Base-by-base conservation (phyloP, 2,329 filamentous ascomycete species). In the Xylariaceae sp. region DNA sequence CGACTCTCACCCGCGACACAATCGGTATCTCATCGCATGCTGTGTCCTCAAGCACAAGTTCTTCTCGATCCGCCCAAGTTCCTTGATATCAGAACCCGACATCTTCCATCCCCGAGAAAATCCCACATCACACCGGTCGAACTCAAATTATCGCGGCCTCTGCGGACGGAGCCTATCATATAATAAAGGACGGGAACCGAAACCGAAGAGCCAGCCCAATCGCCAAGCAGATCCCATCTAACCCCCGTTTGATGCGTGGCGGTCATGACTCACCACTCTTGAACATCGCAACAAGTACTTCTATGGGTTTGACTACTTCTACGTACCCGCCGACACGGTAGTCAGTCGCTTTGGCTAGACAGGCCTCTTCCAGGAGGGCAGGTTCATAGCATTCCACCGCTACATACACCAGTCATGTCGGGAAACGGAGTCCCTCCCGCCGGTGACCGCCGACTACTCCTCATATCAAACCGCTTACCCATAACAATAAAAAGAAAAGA, bases 401-500 rank as follows among this genome's bases (percentile, higher is more conserved):
- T 21, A 21, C 41, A 26, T 16, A 12, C 37, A 37, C 16, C 16
- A 12, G 13, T 22, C 39, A 67, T 67, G 65, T 44, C 61, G 19
- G 63, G 61, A 34, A 59, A 56, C 57, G 61, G 58, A 26, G 47
- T 57, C 29, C 47, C 60, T 21, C 30, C 61, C n/a, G 61, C 64
- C 9, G 57, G 62, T 46, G 65, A 67, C 47, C 62, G 62, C 34
- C 61, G 82, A 59, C 79, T 96, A 49, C 81, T 96, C 48, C 85
- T 97, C 45, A 86, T 96, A 64, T 96, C 92, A 34, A 99, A 99
- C 71, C 89, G 94, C 51, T 80, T 97, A 40, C 92, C 94, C 54
- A 95, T 97, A 71, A 97, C 92, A 60, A 95, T 97, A 75, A 96
- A 96, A 76, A 87, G 89, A 62, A 87, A 87, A 49, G 89, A 94